phyloP scores from a whole-genome alignment of 2,329 filamentous ascomycete genomes.

The Orbilia ellipsospora region DNA sequence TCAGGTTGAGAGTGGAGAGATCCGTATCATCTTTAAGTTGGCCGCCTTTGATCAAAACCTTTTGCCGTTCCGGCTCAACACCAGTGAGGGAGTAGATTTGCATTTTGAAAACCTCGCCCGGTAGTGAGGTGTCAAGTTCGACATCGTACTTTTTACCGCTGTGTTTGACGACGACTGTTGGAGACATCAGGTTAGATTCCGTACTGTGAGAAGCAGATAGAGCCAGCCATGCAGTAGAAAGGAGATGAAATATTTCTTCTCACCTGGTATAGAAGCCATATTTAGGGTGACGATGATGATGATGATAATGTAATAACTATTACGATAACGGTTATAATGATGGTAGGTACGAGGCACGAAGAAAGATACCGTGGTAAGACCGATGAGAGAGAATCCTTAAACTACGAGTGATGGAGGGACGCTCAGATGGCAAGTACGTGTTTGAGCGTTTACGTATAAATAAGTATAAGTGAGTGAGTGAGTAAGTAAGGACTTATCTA shows the following conservation, averaged over 20 bases:
- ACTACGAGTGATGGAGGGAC: no score
- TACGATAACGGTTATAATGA: no score
- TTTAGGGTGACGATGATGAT: neutral
- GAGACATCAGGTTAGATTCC: neutral
- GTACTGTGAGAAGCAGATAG: neutral
- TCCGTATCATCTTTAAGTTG: constrained; percentile 96
- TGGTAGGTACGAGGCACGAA: no score
- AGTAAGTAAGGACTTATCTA: neutral
- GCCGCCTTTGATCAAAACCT: constrained; percentile 91
- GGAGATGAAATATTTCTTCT: neutral
- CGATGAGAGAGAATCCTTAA: no score
- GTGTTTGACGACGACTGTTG: constrained; percentile 87
- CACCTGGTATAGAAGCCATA: constrained; percentile 51
- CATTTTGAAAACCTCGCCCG: constrained; percentile 92
- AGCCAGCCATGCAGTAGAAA: neutral
- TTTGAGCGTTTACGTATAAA: neutral
- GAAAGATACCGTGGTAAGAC: no score
- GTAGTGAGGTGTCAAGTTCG: constrained; percentile 84
- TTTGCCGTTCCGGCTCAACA: constrained; percentile 95
- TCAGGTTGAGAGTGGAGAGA: constrained; percentile 83
- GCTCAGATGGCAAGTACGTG: neutral
- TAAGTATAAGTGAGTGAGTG: neutral
- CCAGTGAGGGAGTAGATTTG: constrained; percentile 95
- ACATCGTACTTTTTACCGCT: constrained; percentile 95
- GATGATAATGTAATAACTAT: no score